phyloP scores from a whole-genome alignment of 2,329 filamentous ascomycete genomes.

The Pestalotiopsis sp. region DNA sequence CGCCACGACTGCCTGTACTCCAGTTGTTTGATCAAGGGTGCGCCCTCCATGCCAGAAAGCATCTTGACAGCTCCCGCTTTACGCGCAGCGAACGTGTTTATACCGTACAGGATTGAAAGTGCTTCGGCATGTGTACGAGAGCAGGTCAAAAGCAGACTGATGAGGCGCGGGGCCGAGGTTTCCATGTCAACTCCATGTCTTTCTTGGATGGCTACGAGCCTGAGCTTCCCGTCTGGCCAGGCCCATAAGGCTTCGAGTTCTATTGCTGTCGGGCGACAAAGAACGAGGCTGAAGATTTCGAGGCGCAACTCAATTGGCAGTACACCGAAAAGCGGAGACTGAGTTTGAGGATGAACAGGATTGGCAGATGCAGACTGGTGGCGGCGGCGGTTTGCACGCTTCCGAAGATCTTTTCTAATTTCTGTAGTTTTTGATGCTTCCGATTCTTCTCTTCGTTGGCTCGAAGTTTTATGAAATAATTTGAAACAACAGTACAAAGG shows the following conservation, averaged over 20 bases:
- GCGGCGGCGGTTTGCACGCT: neutral
- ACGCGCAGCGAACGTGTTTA: neutral
- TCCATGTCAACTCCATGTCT: neutral
- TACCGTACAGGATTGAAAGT: neutral
- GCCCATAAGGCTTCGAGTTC: neutral
- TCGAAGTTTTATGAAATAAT: neutral
- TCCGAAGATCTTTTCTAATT: neutral
- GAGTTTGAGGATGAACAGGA: neutral
- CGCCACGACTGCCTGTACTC: neutral
- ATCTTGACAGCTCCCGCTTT: neutral
- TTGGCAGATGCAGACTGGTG: neutral
- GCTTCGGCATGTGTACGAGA: neutral
- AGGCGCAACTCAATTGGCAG: neutral
- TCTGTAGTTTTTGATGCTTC: neutral
- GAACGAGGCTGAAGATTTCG: neutral
- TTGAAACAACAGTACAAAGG: too few species aligned
- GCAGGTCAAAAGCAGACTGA: neutral
- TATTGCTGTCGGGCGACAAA: neutral
- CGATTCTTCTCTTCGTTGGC: neutral
- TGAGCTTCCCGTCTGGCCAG: too few species aligned
- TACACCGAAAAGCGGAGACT: neutral
- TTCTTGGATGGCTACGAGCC: too few species aligned
- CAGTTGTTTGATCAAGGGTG: neutral
- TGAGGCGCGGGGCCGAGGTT: neutral
- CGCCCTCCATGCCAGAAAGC: neutral